Conservation (phyloP, 2,329 filamentous ascomycete genomes). For the Teratosphaeria viscida region DNA sequence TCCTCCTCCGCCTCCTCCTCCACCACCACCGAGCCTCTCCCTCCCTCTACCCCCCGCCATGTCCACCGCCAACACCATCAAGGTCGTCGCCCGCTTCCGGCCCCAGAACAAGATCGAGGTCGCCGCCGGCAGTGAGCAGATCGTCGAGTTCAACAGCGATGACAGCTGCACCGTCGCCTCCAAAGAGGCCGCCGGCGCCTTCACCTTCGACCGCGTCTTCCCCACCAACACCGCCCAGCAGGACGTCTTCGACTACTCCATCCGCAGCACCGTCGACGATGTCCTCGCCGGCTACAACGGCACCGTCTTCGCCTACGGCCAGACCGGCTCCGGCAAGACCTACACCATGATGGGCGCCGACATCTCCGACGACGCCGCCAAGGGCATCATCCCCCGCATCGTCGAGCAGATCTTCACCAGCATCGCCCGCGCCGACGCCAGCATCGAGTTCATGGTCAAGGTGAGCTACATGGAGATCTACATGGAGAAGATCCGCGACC, state of each 20-base stretch:
- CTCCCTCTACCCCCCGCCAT: neutral
- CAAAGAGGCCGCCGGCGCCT: constrained; percentile 64
- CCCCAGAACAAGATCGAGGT: constrained; percentile 94
- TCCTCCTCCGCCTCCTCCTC: too few relatives aligned
- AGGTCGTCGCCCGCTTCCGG: constrained; percentile 93
- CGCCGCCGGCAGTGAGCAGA: constrained; percentile 78
- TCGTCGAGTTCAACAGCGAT: constrained; percentile 77
- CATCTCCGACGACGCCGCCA: constrained; percentile 78
- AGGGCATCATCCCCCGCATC: constrained; percentile 93
- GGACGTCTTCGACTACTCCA: constrained; percentile 97
- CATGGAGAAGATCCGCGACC: constrained; percentile 95
- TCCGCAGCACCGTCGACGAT: constrained; percentile 89
- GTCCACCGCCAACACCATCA: constrained; percentile 24
- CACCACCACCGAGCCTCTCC: neutral
- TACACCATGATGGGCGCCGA: constrained; percentile 98
- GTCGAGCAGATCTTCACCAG: constrained; percentile 95
- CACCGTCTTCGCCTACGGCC: constrained; percentile 95
- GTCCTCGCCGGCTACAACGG: constrained; percentile 99
- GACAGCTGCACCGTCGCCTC: constrained; percentile 88
- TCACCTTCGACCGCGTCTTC: constrained; percentile 97
- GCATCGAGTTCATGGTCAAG: constrained; percentile 96
- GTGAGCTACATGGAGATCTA: constrained; percentile 99
- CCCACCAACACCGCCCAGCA: constrained; percentile 82
- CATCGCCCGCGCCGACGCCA: constrained; percentile 81
- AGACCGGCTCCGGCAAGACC: constrained; percentile 96